Conservation (phyloP, 352 stramenopile genomes). For the Pseudoperonospora humuli region DNA sequence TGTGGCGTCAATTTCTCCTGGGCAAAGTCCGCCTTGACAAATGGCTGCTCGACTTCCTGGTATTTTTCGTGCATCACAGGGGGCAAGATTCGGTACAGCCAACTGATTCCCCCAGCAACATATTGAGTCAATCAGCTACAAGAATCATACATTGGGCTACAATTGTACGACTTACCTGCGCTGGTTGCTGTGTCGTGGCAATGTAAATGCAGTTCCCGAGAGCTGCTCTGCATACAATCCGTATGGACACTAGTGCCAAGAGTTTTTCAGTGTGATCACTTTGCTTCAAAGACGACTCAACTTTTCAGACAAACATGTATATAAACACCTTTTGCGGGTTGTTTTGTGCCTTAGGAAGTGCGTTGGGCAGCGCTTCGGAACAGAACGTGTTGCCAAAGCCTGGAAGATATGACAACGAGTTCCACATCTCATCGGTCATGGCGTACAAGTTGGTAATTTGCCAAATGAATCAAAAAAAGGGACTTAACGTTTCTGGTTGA, state of each 20-base stretch:
- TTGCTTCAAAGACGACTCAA: no score
- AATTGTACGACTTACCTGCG: conserved; percentile 62
- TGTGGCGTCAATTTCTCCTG: conserved; percentile 75
- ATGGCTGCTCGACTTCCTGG: conserved; percentile 33
- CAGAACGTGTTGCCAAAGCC: conserved; percentile 93
- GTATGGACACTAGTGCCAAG: conserved; percentile 84
- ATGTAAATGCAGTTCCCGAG: conserved; percentile 94
- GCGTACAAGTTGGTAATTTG: neutral
- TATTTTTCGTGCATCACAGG: conserved; percentile 76
- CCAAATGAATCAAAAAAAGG: conserved; percentile 1
- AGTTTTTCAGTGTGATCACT: no score
- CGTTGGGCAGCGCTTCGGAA: conserved; percentile 84
- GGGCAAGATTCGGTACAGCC: conserved; percentile 92
- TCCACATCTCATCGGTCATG: conserved; percentile 32
- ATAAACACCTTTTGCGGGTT: conserved; percentile 82
- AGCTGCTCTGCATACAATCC: conserved; percentile 93
- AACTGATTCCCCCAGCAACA: conserved; percentile 39
- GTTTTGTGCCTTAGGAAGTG: conserved; percentile 91
- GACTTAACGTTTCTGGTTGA: neutral
- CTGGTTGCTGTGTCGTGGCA: conserved; percentile 84
- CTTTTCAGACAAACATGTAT: no score
- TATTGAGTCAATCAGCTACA: neutral
- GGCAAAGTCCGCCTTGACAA: conserved; percentile 63
- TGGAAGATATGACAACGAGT: conserved; percentile 75
- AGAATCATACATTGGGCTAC: no score